Conservation (phyloP, 441 rosid genomes). For the Adansonia rubrostipa region DNA sequence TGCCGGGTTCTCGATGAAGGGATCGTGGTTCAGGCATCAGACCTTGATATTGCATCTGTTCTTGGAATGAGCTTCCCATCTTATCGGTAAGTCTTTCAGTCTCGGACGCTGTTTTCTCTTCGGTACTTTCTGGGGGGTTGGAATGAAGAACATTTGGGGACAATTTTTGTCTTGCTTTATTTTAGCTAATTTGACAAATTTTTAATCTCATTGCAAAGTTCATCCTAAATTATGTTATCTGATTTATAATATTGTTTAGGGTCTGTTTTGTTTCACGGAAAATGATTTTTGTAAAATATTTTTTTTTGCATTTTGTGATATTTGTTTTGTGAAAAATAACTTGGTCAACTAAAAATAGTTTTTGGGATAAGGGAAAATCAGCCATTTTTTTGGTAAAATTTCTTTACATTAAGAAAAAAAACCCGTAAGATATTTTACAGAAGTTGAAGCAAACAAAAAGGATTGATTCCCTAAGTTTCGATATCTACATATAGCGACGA, state of each 20-base stretch:
- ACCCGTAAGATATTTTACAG: background rate
- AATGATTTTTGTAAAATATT: background rate
- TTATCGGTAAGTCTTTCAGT: conserved; percentile 60
- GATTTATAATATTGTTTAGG: background rate
- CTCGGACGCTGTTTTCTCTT: background rate
- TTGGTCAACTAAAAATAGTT: too few species aligned
- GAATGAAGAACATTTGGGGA: background rate
- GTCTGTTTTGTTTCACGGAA: too few species aligned
- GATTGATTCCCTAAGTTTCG: background rate
- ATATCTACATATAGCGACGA: too few species aligned
- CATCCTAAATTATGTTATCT: background rate
- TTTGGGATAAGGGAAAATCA: background rate
- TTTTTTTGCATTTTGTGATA: too few species aligned
- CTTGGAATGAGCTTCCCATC: conserved; percentile 98
- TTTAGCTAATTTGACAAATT: background rate
- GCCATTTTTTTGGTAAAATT: too few species aligned
- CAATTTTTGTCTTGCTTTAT: background rate
- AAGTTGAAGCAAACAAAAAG: background rate
- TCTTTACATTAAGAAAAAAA: too few species aligned
- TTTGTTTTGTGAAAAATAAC: background rate
- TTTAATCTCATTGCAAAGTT: background rate
- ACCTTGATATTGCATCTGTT: conserved; percentile 88
- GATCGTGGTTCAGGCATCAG: conserved; percentile 80
- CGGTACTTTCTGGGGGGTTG: background rate
- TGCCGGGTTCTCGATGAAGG: conserved; percentile 91